These are phyloP conservation scores for Chlamydomonas incerta DNA, from an alignment of 139 green algal genomes.

Conservation along the genomic window DNA sequence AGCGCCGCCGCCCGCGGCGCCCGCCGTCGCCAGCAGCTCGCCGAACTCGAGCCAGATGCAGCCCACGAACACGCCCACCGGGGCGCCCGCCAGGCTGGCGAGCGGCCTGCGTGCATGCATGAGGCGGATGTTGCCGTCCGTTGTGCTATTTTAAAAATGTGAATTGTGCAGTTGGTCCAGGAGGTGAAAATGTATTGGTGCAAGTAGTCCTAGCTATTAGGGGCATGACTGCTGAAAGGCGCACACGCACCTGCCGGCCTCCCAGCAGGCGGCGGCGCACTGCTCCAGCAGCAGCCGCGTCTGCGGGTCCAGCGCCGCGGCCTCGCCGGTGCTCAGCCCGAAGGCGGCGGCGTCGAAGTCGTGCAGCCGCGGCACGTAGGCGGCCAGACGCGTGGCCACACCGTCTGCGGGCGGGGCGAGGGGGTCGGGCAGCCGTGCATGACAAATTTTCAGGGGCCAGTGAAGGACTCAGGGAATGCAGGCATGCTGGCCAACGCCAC, in stretches of 20 bases:
- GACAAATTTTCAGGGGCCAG: no score
- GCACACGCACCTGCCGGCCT: slow-evolving; percentile 49
- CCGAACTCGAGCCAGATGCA: slow-evolving; percentile 85
- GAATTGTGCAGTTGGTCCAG: no score
- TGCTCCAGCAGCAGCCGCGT: slow-evolving; percentile 82
- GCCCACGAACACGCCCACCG: slow-evolving; percentile 72
- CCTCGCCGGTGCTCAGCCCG: slow-evolving; percentile 68
- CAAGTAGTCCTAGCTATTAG: no score
- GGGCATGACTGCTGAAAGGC: not conserved
- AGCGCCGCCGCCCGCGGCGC: slow-evolving; percentile 9
- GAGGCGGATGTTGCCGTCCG: no score
- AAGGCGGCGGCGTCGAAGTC: slow-evolving; percentile 82
- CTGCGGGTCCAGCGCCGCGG: slow-evolving; percentile 84
- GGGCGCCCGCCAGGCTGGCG: slow-evolving; percentile 27
- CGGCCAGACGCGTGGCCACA: slow-evolving; percentile 70
- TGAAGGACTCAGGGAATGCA: no score
- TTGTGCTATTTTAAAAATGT: no score
- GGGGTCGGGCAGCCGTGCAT: not conserved
- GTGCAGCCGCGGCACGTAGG: slow-evolving; percentile 70
- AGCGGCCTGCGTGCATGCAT: no score
- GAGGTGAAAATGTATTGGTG: no score
- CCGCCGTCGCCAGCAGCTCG: slow-evolving; percentile 49
- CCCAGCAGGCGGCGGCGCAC: slow-evolving; percentile 57
- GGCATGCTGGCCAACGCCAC: no score
- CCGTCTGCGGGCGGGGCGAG: slow-evolving; percentile 4